phyloP scores from a whole-genome alignment of 768 basidiomycete genomes.

The Daedaleopsis nitida region DNA sequence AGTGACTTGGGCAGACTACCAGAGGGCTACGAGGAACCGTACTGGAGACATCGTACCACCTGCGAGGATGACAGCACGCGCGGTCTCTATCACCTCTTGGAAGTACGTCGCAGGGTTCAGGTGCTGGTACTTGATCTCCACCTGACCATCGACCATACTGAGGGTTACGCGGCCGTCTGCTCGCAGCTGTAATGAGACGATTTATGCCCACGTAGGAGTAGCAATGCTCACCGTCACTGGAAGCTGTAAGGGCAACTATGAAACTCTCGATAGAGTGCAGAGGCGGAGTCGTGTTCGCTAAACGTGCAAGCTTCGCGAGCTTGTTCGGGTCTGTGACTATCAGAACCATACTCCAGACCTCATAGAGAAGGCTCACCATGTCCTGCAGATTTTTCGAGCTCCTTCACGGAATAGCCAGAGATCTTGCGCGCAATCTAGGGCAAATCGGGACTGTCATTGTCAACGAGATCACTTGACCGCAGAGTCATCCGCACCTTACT shows the following conservation, averaged over 20 bases:
- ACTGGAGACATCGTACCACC: conserved; percentile 99
- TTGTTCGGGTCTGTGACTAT: conserved; percentile 25
- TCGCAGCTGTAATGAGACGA: neutral
- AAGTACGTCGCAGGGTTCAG: conserved; percentile 91
- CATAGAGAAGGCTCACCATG: conserved; percentile 19
- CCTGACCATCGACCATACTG: conserved; percentile 40
- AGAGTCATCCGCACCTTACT: conserved; percentile 64
- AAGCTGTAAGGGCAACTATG: conserved; percentile 72
- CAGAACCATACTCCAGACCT: neutral
- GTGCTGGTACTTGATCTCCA: conserved; percentile 87
- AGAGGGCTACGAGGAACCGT: conserved; percentile 22
- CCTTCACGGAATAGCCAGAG: conserved; percentile 69
- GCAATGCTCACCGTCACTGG: conserved; percentile 61
- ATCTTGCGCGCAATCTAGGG: conserved; percentile 73
- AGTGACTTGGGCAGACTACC: neutral
- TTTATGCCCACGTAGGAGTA: neutral
- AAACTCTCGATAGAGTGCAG: conserved; percentile 82
- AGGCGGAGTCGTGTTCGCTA: conserved; percentile 60
- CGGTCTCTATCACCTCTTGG: conserved; percentile 76
- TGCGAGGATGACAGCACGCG: conserved; percentile 85
- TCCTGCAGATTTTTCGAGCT: conserved; percentile 28
- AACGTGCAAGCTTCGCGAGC: conserved; percentile 27
- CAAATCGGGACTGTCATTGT: neutral
- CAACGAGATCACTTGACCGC: neutral
- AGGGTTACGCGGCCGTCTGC: conserved; percentile 76